Conservation (phyloP, 2,329 filamentous ascomycete genomes). For the Botrytis fragariae region DNA sequence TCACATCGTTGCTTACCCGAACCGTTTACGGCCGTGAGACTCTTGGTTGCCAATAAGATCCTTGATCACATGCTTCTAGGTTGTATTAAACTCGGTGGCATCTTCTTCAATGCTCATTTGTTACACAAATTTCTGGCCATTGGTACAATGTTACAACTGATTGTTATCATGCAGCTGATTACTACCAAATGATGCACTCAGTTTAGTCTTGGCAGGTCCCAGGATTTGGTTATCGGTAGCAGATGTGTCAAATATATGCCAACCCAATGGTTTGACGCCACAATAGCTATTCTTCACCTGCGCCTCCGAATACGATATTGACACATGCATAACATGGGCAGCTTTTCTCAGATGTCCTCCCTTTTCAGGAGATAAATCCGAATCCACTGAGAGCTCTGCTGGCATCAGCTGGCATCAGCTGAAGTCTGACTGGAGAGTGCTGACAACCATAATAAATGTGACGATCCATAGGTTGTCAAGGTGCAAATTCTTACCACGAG, state of each 20-base stretch:
- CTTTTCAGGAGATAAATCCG: slow-evolving; percentile 12
- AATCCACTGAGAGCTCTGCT: neutral
- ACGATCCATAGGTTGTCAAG: neutral
- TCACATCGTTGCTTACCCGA: neutral
- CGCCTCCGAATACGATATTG: neutral
- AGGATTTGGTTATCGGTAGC: neutral
- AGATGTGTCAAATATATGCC: neutral
- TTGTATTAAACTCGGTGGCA: neutral
- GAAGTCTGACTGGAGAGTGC: slow-evolving; percentile 27
- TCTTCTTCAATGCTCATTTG: neutral
- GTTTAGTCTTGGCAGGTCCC: neutral
- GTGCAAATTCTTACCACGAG: neutral
- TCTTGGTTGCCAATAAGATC: neutral
- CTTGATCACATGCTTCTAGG: too few relatives aligned
- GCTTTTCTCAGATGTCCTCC: neutral
- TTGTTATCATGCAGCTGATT: neutral
- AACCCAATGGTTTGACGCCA: neutral
- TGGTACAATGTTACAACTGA: neutral
- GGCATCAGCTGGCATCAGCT: slow-evolving; percentile 31
- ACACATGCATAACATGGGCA: neutral
- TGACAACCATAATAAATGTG: neutral
- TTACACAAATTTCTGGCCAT: neutral
- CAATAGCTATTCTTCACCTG: neutral
- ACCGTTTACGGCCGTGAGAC: neutral
- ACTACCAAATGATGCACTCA: neutral